These are phyloP conservation scores for Dacryopinax spathularia DNA, from an alignment of 768 basidiomycete species.

Conservation along the genomic window DNA sequence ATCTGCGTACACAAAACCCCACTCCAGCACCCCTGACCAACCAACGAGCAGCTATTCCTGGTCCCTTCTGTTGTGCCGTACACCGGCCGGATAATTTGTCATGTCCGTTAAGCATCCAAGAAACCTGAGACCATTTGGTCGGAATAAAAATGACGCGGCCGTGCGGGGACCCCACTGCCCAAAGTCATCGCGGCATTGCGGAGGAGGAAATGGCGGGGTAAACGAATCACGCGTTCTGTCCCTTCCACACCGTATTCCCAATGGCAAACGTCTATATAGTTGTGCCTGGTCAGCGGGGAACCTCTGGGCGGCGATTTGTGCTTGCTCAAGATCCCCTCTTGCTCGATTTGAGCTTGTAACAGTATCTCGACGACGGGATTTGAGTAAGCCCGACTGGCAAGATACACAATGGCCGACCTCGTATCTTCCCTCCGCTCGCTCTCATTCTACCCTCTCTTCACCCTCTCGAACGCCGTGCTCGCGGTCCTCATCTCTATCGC, in stretches of 20 bases:
- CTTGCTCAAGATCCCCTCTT: not conserved
- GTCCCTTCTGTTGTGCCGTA: not conserved
- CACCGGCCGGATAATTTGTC: not conserved
- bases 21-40: too few species aligned
- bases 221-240: not conserved
- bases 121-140: not conserved
- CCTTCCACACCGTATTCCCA: not conserved
- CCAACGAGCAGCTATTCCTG: too few species aligned
- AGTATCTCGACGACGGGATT: not conserved
- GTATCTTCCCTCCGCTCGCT: not conserved
- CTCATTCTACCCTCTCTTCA: constrained; percentile 1
- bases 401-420: not conserved
- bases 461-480: not conserved
- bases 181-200: not conserved
- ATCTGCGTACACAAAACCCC: too few species aligned
- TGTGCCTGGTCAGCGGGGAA: not conserved
- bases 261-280: not conserved
- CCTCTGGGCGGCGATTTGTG: not conserved
- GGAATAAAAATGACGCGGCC: not conserved
- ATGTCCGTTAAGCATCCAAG: not conserved
- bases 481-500: not conserved
- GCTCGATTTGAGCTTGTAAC: not conserved
- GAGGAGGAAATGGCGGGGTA: not conserved
- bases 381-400: not conserved
- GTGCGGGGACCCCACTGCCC: constrained; percentile 1